Evolutionary conservation across 2,329 filamentous ascomycete species (phyloP).

Genomic region (Fusarium nurragi): DNA sequence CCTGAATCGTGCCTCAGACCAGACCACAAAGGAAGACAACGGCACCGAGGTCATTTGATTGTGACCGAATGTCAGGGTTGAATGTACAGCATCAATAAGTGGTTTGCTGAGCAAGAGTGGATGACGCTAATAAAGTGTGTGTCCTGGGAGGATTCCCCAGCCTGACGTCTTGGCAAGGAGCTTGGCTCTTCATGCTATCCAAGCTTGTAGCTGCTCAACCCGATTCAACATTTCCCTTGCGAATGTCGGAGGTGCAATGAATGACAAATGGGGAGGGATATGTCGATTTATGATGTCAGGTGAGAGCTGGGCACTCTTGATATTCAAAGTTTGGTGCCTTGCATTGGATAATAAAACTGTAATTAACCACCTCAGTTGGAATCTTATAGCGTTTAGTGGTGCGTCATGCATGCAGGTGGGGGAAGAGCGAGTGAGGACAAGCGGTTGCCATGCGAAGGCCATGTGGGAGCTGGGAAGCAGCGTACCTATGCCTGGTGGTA

Average conservation of each 20-base stretch:
- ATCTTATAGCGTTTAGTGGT: neutral
- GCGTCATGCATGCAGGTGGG: neutral
- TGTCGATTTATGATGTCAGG: neutral
- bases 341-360: neutral
- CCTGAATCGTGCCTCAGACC: neutral
- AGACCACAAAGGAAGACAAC: neutral
- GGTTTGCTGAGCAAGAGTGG: neutral
- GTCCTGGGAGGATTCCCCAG: neutral
- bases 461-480: slow-evolving; percentile 22
- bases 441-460: slow-evolving; percentile 6
- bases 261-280: neutral
- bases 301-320: neutral
- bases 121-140: neutral
- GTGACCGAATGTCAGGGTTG: neutral
- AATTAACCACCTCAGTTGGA: neutral
- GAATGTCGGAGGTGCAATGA: neutral
- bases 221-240: neutral
- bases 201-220: neutral
- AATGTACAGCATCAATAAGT: neutral
- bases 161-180: neutral
- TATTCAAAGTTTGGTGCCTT: slow-evolving; percentile 6
- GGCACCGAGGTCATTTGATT: neutral
- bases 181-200: neutral
- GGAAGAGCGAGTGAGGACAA: slow-evolving; percentile 11
- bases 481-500: neutral